Percentiles rank a stretch among this genome's conserved stretches.
These are phyloP conservation scores for Mycena pura DNA, from an alignment of 768 basidiomycete species.

Conservation along the genomic window DNA sequence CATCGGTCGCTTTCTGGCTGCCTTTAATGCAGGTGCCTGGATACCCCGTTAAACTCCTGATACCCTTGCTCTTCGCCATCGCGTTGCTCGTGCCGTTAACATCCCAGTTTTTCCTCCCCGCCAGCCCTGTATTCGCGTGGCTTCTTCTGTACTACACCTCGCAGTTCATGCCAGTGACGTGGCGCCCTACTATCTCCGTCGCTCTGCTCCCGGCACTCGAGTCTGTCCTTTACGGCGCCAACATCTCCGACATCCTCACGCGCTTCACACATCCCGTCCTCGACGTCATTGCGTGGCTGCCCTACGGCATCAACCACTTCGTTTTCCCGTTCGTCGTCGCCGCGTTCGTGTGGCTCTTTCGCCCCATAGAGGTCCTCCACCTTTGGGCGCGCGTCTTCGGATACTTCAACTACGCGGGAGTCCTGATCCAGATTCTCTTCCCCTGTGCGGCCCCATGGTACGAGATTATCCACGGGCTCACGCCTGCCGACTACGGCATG, in stretches of 20 bases:
- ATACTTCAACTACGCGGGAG: slow-evolving; percentile 90
- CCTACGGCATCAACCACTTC: slow-evolving; percentile 96
- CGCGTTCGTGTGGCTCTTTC: slow-evolving; percentile 88
- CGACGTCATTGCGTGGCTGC: slow-evolving; percentile 94
- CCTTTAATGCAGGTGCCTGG: slow-evolving; percentile 71
- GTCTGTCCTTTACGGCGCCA: slow-evolving; percentile 94
- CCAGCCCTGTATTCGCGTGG: slow-evolving; percentile 86
- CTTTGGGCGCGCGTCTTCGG: slow-evolving; percentile 90
- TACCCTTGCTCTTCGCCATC: slow-evolving; percentile 72
- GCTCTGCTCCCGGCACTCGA: slow-evolving; percentile 94
- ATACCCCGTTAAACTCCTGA: slow-evolving; percentile 76
- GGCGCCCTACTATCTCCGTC: slow-evolving; percentile 87
- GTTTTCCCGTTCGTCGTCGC: slow-evolving; percentile 86
- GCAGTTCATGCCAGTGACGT: slow-evolving; percentile 78
- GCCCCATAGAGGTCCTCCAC: slow-evolving; percentile 78
- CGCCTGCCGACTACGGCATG: slow-evolving; percentile 92
- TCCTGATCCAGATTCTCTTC: slow-evolving; percentile 85
- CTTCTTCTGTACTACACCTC: slow-evolving; percentile 87
- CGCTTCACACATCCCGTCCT: slow-evolving; percentile 91
- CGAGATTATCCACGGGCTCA: slow-evolving; percentile 94
- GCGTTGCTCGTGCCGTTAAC: slow-evolving; percentile 85
- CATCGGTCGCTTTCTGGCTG: slow-evolving; percentile 74
- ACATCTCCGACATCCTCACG: slow-evolving; percentile 96
- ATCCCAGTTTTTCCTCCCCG: slow-evolving; percentile 89
- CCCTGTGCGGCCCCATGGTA: slow-evolving; percentile 98